A percentile compares a stretch with the other conserved stretches of the same genome.
Conservation (phyloP, 208 protist species). For the Trypanosomatidae sp. region DNA sequence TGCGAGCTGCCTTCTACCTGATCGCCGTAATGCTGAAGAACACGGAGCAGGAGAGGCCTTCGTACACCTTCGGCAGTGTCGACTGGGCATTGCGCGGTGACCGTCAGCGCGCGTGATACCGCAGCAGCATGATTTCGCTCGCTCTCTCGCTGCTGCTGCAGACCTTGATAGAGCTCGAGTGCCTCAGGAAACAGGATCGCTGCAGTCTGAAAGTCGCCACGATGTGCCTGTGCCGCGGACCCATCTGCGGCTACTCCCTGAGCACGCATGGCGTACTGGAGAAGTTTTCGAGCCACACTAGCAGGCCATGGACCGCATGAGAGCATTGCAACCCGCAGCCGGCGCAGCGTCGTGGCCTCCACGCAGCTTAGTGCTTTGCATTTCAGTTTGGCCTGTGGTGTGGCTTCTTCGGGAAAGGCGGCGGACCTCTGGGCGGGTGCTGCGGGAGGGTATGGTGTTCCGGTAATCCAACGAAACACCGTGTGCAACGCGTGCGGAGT, state of each 20-base stretch:
- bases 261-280: conserved; percentile 8
- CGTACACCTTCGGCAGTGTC: neutral
- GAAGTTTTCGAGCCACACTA: conserved; percentile 7
- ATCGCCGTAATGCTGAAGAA: neutral
- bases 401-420: neutral
- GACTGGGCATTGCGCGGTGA: neutral
- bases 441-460: conserved; percentile 15
- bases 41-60: neutral
- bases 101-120: neutral
- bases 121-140: neutral
- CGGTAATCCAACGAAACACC: conserved; percentile 6
- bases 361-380: neutral
- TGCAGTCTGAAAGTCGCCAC: neutral
- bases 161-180: neutral
- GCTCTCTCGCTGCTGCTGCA: neutral
- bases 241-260: neutral
- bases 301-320: conserved; percentile 26
- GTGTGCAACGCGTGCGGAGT: conserved; percentile 18
- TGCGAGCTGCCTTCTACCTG: neutral
- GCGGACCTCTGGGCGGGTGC: neutral
- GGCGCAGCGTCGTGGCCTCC: conserved; percentile 12
- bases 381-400: neutral
- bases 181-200: conserved; percentile 6
- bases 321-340: conserved; percentile 15
- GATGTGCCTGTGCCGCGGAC: neutral